phyloP scores from a whole-genome alignment of 352 stramenopile species.

The Pythium periplocum region DNA sequence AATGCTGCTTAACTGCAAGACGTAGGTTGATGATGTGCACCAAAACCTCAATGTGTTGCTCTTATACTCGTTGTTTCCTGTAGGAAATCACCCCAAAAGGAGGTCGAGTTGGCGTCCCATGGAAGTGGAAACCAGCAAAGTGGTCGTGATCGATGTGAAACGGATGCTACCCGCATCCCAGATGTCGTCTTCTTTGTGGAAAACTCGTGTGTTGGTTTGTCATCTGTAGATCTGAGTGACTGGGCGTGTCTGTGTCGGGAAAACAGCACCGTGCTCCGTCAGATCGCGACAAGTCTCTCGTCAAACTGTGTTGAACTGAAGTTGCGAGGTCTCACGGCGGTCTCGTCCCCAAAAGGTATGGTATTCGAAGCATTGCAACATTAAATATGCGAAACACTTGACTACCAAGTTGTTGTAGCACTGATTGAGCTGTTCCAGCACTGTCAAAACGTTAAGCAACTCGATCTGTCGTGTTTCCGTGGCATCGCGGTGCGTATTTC shows the following conservation, averaged over 20 bases:
- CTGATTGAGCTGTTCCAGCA: slow-evolving; percentile 30
- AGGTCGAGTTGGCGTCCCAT: no score
- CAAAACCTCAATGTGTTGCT: background rate
- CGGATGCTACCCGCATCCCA: slow-evolving; percentile 17
- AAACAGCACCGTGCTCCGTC: slow-evolving; percentile 15
- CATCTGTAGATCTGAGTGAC: slow-evolving; percentile 39
- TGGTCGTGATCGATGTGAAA: slow-evolving; percentile 2
- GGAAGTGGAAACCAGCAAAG: background rate
- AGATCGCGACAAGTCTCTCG: slow-evolving; percentile 45
- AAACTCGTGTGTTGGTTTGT: slow-evolving; percentile 41
- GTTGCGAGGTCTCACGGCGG: slow-evolving; percentile 29
- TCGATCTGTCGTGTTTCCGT: slow-evolving; percentile 31
- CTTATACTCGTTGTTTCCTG: background rate
- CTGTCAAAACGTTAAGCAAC: slow-evolving; percentile 27
- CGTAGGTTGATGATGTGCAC: slow-evolving; percentile 19
- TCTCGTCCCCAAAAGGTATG: slow-evolving; percentile 28
- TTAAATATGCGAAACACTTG: no score
- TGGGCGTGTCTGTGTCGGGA: slow-evolving; percentile 36
- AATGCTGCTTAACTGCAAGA: slow-evolving; percentile 38
- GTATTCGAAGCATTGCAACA: no score
- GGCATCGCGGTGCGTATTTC: slow-evolving; percentile 6
- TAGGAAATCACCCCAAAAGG: slow-evolving; percentile 1
- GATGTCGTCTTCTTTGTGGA: slow-evolving; percentile 49
- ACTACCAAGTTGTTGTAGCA: slow-evolving; percentile 16
- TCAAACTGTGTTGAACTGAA: slow-evolving; percentile 35